Conservation (phyloP, 768 basidiomycete genomes). For the Boletus patriciae region DNA sequence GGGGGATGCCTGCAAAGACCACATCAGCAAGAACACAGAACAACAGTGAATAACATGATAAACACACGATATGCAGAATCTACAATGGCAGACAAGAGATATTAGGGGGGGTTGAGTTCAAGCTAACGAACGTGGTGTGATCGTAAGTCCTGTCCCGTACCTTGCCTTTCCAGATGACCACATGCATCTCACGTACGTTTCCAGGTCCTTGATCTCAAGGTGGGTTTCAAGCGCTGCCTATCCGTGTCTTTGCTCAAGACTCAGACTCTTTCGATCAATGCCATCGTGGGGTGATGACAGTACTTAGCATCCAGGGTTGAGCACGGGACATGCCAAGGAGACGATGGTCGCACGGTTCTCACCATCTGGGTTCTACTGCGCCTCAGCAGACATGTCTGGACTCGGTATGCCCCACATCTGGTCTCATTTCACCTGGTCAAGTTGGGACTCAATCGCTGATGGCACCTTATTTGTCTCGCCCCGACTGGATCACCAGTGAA, state of each 20-base stretch:
- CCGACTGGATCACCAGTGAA: conserved; percentile 50
- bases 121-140: no score
- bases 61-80: background rate
- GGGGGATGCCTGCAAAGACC: no score
- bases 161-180: background rate
- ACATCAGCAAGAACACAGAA: background rate
- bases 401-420: conserved; percentile 52
- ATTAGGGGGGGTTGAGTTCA: no score
- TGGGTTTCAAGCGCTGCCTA: conserved; percentile 33
- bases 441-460: background rate
- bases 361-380: conserved; percentile 93
- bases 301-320: conserved; percentile 62
- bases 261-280: background rate
- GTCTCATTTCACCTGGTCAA: background rate
- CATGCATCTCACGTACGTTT: conserved; percentile 1
- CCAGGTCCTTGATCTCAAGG: conserved; percentile 83
- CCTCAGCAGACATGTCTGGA: conserved; percentile 82
- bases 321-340: conserved; percentile 76
- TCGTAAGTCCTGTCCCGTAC: conserved; percentile 38
- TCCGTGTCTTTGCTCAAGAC: background rate
- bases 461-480: background rate
- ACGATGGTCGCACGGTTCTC: conserved; percentile 89
- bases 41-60: background rate
- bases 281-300: background rate
- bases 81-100: background rate